Evolutionary conservation across 257 asterid genomes (phyloP).

Genomic region (Solanum sitiens): DNA sequence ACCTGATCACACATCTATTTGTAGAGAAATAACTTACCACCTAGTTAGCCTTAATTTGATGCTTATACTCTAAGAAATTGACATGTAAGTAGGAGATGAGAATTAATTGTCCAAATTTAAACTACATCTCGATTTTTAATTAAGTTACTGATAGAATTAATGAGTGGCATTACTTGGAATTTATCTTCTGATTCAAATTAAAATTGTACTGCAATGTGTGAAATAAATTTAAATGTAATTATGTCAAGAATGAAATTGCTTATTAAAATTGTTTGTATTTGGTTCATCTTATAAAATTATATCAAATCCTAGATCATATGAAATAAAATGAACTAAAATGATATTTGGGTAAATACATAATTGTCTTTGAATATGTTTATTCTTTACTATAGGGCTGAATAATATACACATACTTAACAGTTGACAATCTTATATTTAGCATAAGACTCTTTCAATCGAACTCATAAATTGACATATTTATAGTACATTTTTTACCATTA

Average conservation of each 20-base stretch:
- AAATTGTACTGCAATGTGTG: background rate
- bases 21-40: background rate
- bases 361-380: background rate
- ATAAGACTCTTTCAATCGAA: background rate
- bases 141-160: background rate
- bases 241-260: no score
- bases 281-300: background rate
- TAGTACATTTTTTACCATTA: background rate
- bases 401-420: no score
- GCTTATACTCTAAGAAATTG: background rate
- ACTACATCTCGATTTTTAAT: background rate
- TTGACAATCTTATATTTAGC: no score
- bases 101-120: background rate
- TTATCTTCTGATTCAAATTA: no score
- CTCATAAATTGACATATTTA: background rate
- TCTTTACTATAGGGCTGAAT: background rate
- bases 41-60: background rate
- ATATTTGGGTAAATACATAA: background rate
- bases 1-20: background rate
- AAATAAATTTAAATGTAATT: no score
- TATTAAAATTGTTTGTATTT: no score
- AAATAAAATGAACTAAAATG: background rate
- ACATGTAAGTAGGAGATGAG: background rate
- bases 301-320: background rate
- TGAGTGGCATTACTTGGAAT: background rate